phyloP scores from a whole-genome alignment of 2,329 filamentous ascomycete species.

The Graphium sp. region DNA sequence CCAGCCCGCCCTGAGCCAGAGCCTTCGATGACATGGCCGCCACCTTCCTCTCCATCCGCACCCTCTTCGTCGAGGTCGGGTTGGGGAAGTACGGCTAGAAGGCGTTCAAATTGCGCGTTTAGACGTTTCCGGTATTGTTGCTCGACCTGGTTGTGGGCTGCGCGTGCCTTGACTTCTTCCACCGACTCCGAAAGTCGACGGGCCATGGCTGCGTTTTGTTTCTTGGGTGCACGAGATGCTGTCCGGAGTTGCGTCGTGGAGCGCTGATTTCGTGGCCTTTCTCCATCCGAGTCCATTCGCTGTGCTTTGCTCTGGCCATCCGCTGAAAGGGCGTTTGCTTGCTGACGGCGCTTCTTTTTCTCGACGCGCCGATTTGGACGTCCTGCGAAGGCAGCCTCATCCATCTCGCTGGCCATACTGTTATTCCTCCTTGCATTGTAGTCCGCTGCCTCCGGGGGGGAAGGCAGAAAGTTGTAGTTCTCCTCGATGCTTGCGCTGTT shows the following conservation, averaged over 20 bases:
- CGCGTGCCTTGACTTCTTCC: slow-evolving; percentile 11
- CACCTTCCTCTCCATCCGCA: slow-evolving; percentile 9
- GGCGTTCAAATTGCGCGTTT: slow-evolving; percentile 25
- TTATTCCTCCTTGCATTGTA: not conserved
- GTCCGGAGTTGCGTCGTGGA: slow-evolving; percentile 7
- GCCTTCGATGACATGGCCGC: slow-evolving; percentile 11
- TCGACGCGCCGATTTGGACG: slow-evolving; percentile 2
- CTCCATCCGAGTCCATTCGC: not conserved
- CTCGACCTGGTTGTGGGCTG: slow-evolving; percentile 26
- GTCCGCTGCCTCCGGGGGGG: slow-evolving; percentile 2
- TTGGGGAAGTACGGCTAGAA: slow-evolving; percentile 21
- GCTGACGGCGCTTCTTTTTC: slow-evolving; percentile 4
- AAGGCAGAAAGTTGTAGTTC: slow-evolving; percentile 3
- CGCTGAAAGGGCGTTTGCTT: slow-evolving; percentile 1
- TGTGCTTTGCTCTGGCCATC: not conserved
- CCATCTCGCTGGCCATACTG: not conserved
- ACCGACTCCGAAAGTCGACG: slow-evolving; percentile 14
- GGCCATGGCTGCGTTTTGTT: slow-evolving; percentile 4
- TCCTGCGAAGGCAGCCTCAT: not conserved
- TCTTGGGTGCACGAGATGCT: slow-evolving; percentile 7
- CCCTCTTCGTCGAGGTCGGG: slow-evolving; percentile 11
- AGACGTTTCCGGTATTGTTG: slow-evolving; percentile 30
- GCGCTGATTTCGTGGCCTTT: slow-evolving; percentile 5
- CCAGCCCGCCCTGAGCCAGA: slow-evolving; percentile 8
- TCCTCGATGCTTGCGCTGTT: slow-evolving; percentile 1